Base-by-base conservation (phyloP, 768 basidiomycete genomes). In the Serendipita sp. region DNA sequence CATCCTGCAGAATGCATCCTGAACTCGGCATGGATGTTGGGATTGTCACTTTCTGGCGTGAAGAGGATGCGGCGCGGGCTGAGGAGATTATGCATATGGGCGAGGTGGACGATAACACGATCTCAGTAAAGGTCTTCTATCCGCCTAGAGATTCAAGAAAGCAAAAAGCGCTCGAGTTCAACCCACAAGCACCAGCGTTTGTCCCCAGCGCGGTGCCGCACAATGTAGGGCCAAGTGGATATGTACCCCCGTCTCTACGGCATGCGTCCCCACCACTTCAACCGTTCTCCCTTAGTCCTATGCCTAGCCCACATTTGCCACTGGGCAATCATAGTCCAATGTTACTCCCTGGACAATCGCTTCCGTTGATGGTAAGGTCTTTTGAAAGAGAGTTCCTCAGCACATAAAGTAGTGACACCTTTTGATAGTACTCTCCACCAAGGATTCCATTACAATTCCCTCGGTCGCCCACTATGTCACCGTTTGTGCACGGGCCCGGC, bases 41-140 rank as follows among this genome's bases (percentile, higher is more conserved):
- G 58, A 80, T 88, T 62, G 79, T 91, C 45, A 88, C 92, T 72
- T 92, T 87, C 72, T 91, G 88, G 87, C 81, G 85, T 64, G 91
- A 92, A 72, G 87, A 88, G 43, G 89, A 92, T 69, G 90, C 88
- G 4, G 80, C 82, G 29, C 75, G 79, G 27, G 90, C 88, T 0
- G 88, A 92, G 70, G 84, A 86, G 44, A 83, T 84, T 2, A 79
- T 92, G 81, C 88, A 91, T 73, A 91, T 87, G 68, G 81, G 84
- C 15, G 88, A 92, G 46, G 76, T 92, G 13, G 86, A 87, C 45
- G 89, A 88, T 10, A 85, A 87, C 70, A 90, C 89, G 70, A 91
- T 91, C 66, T 83, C 87, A 5, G 87, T 92, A 3, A 87, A 88
- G 68, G 71, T 87, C 45, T 91, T 87, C 71, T 86, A 86, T 66